Percentiles rank a stretch among this genome's conserved stretches.
phyloP scores from a whole-genome alignment of 2,329 filamentous ascomycete species.

The Beauveria australis region DNA sequence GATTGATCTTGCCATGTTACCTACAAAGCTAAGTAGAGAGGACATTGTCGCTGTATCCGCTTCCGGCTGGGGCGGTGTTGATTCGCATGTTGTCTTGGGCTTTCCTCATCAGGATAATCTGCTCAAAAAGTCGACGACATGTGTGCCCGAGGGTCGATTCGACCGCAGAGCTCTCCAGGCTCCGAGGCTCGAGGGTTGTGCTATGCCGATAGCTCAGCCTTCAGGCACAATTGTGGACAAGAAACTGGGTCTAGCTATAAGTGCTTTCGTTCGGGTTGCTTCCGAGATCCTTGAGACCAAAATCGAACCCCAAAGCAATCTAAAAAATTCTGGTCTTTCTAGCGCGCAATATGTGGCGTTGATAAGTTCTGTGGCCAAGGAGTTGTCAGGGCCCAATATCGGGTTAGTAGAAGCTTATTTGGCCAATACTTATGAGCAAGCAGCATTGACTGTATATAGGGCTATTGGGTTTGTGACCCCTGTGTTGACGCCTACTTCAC shows the following conservation, averaged over 20 bases:
- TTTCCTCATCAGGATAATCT: slow-evolving; percentile 13
- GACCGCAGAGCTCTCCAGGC: not conserved
- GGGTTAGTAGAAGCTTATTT: not conserved
- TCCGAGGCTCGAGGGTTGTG: not conserved
- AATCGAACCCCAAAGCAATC: not conserved
- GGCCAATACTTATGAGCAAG: not conserved
- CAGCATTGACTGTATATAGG: not conserved
- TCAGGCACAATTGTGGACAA: not conserved
- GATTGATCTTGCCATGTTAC: not conserved
- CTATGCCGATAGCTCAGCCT: not conserved
- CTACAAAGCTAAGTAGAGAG: not conserved
- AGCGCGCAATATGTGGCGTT: not conserved
- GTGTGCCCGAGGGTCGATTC: not conserved
- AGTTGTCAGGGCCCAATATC: not conserved
- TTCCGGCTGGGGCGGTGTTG: slow-evolving; percentile 39
- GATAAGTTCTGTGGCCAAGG: not conserved
- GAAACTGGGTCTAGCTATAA: not conserved
- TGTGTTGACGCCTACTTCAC: not conserved
- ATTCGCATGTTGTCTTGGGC: slow-evolving; percentile 37
- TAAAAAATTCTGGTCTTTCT: not conserved
- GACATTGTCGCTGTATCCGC: slow-evolving; percentile 21
- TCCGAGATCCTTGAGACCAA: not conserved
- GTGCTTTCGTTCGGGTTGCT: not conserved
- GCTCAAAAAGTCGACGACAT: not conserved
- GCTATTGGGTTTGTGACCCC: not conserved